These are phyloP conservation scores for Astrothelium macrocarpum DNA, from an alignment of 495 filamentous ascomycete species.

Conservation along the genomic window DNA sequence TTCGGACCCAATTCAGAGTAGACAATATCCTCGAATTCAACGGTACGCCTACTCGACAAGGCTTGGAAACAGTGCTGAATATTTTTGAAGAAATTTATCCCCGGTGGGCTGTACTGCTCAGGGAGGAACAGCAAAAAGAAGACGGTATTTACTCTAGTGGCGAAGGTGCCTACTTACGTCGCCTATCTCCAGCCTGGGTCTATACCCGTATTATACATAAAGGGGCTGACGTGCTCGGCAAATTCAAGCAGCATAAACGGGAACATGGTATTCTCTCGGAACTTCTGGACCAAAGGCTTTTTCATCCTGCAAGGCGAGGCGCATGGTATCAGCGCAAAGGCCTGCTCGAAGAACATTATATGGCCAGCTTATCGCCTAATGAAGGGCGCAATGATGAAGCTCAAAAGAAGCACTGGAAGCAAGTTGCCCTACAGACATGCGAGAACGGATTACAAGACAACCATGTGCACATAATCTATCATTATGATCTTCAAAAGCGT, in stretches of 20 bases:
- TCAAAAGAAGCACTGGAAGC: slow-evolving; percentile 77
- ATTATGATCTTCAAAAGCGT: slow-evolving; percentile 90
- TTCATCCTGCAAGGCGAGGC: slow-evolving; percentile 75
- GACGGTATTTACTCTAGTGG: slow-evolving; percentile 68
- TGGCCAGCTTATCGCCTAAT: slow-evolving; percentile 51
- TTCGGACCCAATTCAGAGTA: slow-evolving; percentile 72
- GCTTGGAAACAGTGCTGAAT: slow-evolving; percentile 57
- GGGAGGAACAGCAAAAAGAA: slow-evolving; percentile 73
- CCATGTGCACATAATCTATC: slow-evolving; percentile 81
- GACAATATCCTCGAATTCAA: slow-evolving; percentile 77
- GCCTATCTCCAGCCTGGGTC: slow-evolving; percentile 86
- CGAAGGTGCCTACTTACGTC: slow-evolving; percentile 83
- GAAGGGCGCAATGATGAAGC: slow-evolving; percentile 46
- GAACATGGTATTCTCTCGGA: slow-evolving; percentile 69
- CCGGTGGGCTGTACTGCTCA: slow-evolving; percentile 65
- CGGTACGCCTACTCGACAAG: slow-evolving; percentile 58
- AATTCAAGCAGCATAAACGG: slow-evolving; percentile 67
- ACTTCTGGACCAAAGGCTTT: slow-evolving; percentile 70
- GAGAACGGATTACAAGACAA: slow-evolving; percentile 78
- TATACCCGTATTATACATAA: slow-evolving; percentile 93
- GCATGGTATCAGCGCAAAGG: slow-evolving; percentile 96
- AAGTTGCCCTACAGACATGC: slow-evolving; percentile 70
- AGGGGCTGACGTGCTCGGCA: slow-evolving; percentile 65
- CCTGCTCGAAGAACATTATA: slow-evolving; percentile 89
- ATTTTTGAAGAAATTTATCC: slow-evolving; percentile 68